Evolutionary conservation across 164 flowering plant species (phyloP), one percentile per base, ranked within the genome.

Genomic region (Vitis cinerea): DNA sequence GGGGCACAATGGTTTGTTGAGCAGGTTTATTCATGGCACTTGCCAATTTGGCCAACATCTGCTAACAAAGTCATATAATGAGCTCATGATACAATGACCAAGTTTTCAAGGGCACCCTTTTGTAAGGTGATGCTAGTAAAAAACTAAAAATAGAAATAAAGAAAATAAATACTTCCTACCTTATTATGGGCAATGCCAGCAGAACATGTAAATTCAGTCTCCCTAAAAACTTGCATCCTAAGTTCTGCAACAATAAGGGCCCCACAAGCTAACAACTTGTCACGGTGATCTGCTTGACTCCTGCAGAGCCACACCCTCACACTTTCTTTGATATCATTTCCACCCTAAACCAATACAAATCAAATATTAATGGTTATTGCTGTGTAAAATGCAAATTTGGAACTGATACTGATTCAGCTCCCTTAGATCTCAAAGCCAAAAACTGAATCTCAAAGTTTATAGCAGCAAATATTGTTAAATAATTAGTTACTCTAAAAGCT

Each of bases 131-230:
- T 30, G n/a, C 44, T 3, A 6, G 44, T 37, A 37, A 37, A 37
- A 51, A 15, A 50, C 55, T 29, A 9, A 27, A 44, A 23, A 52
- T 10, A 27, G 37, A 15, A 65, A 72, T 2, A 9, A n/a, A 44
- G 37, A 23, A n/a, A 37, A 29, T 30, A 17, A 37, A 50, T 14
- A 37, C 15, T 58, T n/a, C 67, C 19, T 9, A 91, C 99, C 95
- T 95, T 95, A 70, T 95, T 93, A 81, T 93, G 99, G 72, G 99
- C 98, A 71, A 95, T 84, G 57, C 99, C 99, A 3, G 99, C 98
- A 77, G 99, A 95, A 81, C 99, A 95, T 61, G 99, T 91, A 74
- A 95, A 95, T 59, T 84, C 81, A 29, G 98, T 88, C 79, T 91
- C 96, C 73, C 72, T 82, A 60, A 95, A 63, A 30, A 95, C 97